Conservation (phyloP, 1,139 yeast species). For the Kodamaea ohmeri region DNA sequence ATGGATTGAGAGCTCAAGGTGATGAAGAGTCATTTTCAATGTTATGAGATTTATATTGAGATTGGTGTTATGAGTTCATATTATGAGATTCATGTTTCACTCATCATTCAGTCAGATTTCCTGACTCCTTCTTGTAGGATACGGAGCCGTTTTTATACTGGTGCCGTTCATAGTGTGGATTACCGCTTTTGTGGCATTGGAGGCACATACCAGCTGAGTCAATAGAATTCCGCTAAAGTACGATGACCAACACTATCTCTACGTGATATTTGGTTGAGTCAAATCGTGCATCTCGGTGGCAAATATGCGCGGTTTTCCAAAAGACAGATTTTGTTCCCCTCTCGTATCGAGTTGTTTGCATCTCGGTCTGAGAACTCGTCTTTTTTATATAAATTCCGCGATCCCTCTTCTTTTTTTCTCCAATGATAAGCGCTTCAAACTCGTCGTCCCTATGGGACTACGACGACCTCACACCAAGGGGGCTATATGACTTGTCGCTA, state of each 20-base stretch:
- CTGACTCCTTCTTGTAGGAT: constrained; percentile 1
- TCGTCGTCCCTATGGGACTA: constrained; percentile 33
- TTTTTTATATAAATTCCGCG: constrained; percentile 1
- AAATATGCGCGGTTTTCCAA: too few relatives aligned
- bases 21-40: too few relatives aligned
- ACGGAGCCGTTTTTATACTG: too few relatives aligned
- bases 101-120: not conserved
- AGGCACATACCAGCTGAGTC: too few relatives aligned
- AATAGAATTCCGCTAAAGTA: too few relatives aligned
- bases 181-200: not conserved
- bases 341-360: not conserved
- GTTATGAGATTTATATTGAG: too few relatives aligned
- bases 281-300: too few relatives aligned
- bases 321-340: not conserved
- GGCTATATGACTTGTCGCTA: constrained; percentile 38
- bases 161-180: constrained; percentile 3
- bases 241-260: too few relatives aligned
- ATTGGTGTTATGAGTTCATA: too few relatives aligned
- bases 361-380: not conserved
- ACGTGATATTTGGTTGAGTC: too few relatives aligned
- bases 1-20: too few relatives aligned
- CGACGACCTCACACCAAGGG: constrained; percentile 49
- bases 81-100: not conserved
- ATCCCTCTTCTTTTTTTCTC: not conserved
- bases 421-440: constrained; percentile 1